Evolutionary conservation across 768 basidiomycete genomes (phyloP), one percentile per base, ranked within the genome.

Genomic region (Serendipita vermifera): DNA sequence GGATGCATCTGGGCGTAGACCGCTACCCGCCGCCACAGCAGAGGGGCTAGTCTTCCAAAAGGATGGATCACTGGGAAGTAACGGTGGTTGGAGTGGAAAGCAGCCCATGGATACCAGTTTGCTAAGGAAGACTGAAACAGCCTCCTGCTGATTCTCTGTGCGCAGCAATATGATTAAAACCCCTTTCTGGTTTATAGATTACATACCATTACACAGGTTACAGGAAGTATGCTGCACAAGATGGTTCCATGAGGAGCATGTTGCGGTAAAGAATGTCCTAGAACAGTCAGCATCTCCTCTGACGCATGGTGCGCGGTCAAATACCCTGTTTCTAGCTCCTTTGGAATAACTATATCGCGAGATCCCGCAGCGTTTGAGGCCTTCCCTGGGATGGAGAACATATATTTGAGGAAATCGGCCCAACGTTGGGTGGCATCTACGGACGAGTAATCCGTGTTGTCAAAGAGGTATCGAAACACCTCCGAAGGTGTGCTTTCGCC

Each of bases 331-430:
- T 80, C 75, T 40, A 96, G 68, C 15, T 60, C 64, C 15, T 62
- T 58, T 1, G 83, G 83, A 3, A 65, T 32, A 15, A 60, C 58
- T 1, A 76, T 62, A 27, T 63, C 64, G 41, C 70, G 70, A 20
- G 70, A 72, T 27, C 72, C 76, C 32, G 81, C 66, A 2, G 77
- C 76, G 68, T 97, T 96, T 22, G 85, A 82, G 5, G 85, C 79
- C 67, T 81, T 89, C n/a, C 73, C 72, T 32, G 93, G 90, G 5
- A 93, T 68, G 14, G 78, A 73, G 51, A 82, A 72, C 2, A 82
- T 55, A 57, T 78, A 75, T 31, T 77, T 78, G 22, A 92, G 77
- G 60, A 76, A 80, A 61, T 90, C 84, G 60, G 87, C 85, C 92
- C 92, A 96, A 40, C 64, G 62, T 20, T 76, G 62, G 36, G 65